phyloP scores from a whole-genome alignment of 2,329 filamentous ascomycete genomes.

The Paramyrothecium roridum region DNA sequence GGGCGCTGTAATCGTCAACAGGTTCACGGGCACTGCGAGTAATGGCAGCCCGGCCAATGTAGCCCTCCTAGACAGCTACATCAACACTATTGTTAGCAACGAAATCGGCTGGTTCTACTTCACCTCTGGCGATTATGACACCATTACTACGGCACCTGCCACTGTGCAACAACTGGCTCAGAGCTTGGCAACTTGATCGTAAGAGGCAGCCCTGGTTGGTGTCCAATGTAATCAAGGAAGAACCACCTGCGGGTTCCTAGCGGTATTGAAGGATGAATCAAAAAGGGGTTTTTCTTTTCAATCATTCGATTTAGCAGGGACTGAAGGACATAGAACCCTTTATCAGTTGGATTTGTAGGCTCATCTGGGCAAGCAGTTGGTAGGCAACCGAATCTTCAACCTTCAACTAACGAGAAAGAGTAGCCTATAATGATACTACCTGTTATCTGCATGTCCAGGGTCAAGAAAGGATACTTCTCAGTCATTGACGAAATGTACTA shows the following conservation, averaged over 20 bases:
- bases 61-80: slow-evolving; percentile 1
- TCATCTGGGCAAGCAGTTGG: no score
- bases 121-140: neutral
- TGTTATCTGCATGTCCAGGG: no score
- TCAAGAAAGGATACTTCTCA: neutral
- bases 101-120: slow-evolving; percentile 5
- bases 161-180: neutral
- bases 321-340: no score
- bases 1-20: slow-evolving; percentile 13
- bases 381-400: no score
- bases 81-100: slow-evolving; percentile 1
- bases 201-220: neutral
- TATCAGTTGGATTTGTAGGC: no score
- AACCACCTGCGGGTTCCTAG: no score
- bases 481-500: neutral
- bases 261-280: no score
- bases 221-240: neutral
- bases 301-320: no score
- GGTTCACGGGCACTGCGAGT: slow-evolving; percentile 9
- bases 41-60: slow-evolving; percentile 6
- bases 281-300: no score
- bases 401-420: no score
- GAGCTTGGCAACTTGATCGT: neutral
- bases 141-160: neutral
- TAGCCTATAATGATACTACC: no score